Evolutionary conservation across 805 yeast genomes (phyloP).

Genomic region (Ogataea ramenticola): DNA sequence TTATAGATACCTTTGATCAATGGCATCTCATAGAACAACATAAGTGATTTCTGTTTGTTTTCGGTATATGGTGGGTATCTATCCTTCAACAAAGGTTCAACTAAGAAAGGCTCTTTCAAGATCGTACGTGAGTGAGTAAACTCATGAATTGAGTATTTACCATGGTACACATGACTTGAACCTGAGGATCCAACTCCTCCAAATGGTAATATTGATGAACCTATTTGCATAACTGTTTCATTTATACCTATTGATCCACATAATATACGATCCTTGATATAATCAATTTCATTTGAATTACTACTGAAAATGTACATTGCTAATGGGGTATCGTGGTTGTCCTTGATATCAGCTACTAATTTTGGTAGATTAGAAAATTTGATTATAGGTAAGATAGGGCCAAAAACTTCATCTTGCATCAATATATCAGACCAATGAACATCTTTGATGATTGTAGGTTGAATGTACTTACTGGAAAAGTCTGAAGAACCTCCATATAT

Average conservation of each 20-base stretch:
- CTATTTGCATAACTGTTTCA: constrained; percentile 69
- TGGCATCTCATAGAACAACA: background rate
- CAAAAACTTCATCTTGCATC: constrained; percentile 76
- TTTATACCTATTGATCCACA: constrained; percentile 70
- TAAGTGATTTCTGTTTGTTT: constrained; percentile 15
- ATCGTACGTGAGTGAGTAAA: constrained; percentile 73
- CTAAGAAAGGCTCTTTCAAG: constrained; percentile 45
- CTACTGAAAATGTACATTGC: constrained; percentile 66
- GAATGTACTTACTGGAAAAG: constrained; percentile 38
- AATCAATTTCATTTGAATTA: constrained; percentile 37
- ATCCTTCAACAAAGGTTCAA: constrained; percentile 46
- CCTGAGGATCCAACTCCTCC: constrained; percentile 92
- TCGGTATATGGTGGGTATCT: constrained; percentile 59
- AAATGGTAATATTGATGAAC: constrained; percentile 64
- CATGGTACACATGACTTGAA: constrained; percentile 71
- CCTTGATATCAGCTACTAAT: constrained; percentile 36
- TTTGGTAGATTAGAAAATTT: constrained; percentile 35
- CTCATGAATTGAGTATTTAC: constrained; percentile 56
- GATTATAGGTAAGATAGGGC: constrained; percentile 77
- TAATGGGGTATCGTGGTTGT: constrained; percentile 65
- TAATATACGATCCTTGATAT: constrained; percentile 46
- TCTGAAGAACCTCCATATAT: constrained; percentile 35
- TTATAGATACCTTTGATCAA: background rate
- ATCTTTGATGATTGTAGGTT: constrained; percentile 68
- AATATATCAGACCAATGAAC: constrained; percentile 59